Evolutionary conservation across 164 flowering plant genomes (phyloP), one percentile per base, ranked within the genome.

Genomic region (Vitis amurensis): DNA sequence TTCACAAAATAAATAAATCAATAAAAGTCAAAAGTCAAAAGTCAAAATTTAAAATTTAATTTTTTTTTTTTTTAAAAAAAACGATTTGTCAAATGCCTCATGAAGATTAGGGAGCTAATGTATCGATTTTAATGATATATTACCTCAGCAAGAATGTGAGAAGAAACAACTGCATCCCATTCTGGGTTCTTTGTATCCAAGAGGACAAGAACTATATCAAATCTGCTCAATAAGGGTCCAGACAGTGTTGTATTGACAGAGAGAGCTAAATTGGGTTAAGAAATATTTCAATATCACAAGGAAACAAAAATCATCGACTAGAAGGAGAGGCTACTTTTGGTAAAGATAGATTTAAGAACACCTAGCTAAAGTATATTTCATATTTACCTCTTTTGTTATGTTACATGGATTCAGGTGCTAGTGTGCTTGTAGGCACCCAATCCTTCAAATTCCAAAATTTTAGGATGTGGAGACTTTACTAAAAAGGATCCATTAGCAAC

Each of bases 241-340:
- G 98, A 95, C 57, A 95, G 96, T 57, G 99, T 78, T 11, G 98
- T 95, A 71, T 93, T 95, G 81, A 95, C 91, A 73, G 99, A 93
- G 29, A 95, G 85, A 69, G 99, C 98, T 91, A 81, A 64, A 63
- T n/a, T 50, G 56, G 7, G 79, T 85, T 76, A 83, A 80, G 86
- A 55, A 71, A 61, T n/a, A 49, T 29, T 47, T 53, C 13, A 37
- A 67, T 29, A 31, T 53, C 16, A 10, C 15, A 16, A 52, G 59
- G 53, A 29, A 51, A 51, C 1, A 52, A 44, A 27, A 8, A 14
- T 9, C 9, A 55, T 11, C 52, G 49, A 59, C 52, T 31, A 50
- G 29, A 66, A 29, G 30, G 16, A 48, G 63, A 73, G 37, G 4
- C 3, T 31, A 31, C 37, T 23, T 19, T 7, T 3, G 47, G 37